Evolutionary conservation across 441 rosid species (phyloP).

Genomic region (Flueggea neowawraea): DNA sequence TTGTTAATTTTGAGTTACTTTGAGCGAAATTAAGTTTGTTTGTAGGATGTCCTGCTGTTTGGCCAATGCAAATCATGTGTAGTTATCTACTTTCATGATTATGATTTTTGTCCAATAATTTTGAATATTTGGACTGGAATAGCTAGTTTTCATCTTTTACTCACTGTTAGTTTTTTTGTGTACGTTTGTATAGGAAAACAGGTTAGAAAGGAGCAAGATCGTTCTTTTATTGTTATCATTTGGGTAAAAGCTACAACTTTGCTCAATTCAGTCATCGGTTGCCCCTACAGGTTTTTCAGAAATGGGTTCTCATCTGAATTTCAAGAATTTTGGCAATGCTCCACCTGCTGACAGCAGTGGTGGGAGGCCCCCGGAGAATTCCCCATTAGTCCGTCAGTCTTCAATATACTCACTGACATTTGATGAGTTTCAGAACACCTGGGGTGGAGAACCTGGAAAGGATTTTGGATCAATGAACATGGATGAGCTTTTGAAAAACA

Average conservation of each 20-base stretch:
- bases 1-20: too few relatives aligned
- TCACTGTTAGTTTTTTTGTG: neutral
- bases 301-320: conserved; percentile 52
- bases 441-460: conserved; percentile 59
- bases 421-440: conserved; percentile 78
- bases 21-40: too few relatives aligned
- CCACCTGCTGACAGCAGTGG: conserved; percentile 25
- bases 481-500: conserved; percentile 88
- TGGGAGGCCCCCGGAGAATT: conserved; percentile 22
- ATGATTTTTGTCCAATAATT: too few relatives aligned
- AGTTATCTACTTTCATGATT: too few relatives aligned
- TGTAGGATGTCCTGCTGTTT: neutral
- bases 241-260: neutral
- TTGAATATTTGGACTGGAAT: neutral
- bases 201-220: conserved; percentile 3
- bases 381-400: conserved; percentile 51
- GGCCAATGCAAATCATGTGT: neutral
- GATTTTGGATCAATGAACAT: conserved; percentile 92
- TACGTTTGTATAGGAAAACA: conserved; percentile 11
- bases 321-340: conserved; percentile 41
- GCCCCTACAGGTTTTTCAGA: neutral
- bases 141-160: neutral
- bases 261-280: neutral
- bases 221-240: neutral
- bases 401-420: conserved; percentile 84